Conservation (phyloP, 2,329 filamentous ascomycete species). For the Blastomyces parvus region DNA sequence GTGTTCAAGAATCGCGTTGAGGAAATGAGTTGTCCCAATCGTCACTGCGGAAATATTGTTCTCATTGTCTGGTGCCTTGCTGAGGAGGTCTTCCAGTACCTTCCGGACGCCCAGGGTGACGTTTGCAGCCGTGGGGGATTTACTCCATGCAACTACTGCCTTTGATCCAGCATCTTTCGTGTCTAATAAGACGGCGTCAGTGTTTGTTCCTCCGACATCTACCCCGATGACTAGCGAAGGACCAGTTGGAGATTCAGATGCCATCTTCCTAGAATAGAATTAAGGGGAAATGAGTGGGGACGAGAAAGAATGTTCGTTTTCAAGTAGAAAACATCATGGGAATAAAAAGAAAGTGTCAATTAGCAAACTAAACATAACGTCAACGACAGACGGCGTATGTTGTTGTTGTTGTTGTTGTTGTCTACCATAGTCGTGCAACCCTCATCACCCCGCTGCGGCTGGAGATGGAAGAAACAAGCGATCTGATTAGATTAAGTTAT, state of each 20-base stretch:
- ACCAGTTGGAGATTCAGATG: neutral
- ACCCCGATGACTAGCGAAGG: constrained; percentile 28
- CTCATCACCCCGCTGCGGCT: neutral
- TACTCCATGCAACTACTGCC: constrained; percentile 39
- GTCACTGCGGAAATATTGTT: constrained; percentile 39
- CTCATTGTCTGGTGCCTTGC: constrained; percentile 30
- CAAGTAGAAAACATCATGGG: neutral
- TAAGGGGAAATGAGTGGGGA: neutral
- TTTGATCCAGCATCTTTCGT: constrained; percentile 25
- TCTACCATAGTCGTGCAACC: neutral
- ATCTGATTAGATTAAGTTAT: neutral
- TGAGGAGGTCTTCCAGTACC: constrained; percentile 39
- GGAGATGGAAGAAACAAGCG: neutral
- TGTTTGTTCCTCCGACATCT: constrained; percentile 33
- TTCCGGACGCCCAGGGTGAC: constrained; percentile 42
- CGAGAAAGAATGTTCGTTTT: neutral
- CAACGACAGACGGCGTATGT: no score
- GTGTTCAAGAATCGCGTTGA: constrained; percentile 42
- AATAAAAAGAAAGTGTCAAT: neutral
- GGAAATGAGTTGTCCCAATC: constrained; percentile 43
- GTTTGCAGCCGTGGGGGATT: constrained; percentile 43
- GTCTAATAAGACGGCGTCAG: constrained; percentile 40
- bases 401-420: no score
- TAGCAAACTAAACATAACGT: neutral
- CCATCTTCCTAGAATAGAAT: neutral